A percentile compares a stretch with the other conserved stretches of the same genome.
Evolutionary conservation across 768 basidiomycete species (phyloP).

Genomic region (Kwoniella sp.): DNA sequence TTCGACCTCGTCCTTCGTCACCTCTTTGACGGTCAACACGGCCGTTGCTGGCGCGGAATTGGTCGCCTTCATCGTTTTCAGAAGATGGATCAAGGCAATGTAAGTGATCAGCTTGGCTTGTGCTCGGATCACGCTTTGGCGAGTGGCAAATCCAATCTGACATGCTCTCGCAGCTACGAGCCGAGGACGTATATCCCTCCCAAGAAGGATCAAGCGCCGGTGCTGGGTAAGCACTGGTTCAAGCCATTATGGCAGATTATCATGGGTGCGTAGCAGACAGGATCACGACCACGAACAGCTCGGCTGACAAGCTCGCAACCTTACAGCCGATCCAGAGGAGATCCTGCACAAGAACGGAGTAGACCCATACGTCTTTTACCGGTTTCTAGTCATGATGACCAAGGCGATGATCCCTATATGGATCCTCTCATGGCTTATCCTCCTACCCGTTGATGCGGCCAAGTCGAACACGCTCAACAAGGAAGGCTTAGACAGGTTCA

Average conservation of each 20-base stretch:
- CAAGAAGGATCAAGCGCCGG: conserved; percentile 51
- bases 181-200: conserved; percentile 71
- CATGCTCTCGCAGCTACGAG: conserved; percentile 51
- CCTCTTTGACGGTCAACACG: conserved; percentile 78
- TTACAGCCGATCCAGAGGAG: conserved; percentile 54
- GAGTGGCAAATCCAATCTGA: background rate
- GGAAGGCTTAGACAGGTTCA: conserved; percentile 64
- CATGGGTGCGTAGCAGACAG: conserved; percentile 19
- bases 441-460: conserved; percentile 67
- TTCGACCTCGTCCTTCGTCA: conserved; percentile 72
- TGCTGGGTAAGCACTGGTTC: conserved; percentile 26
- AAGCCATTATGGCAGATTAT: conserved; percentile 38
- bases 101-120: conserved; percentile 52
- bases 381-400: conserved; percentile 78
- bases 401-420: conserved; percentile 83
- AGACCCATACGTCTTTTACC: conserved; percentile 90
- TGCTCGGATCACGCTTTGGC: background rate
- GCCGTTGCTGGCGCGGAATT: conserved; percentile 59
- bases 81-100: conserved; percentile 78
- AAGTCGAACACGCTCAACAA: conserved; percentile 55
- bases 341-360: conserved; percentile 45
- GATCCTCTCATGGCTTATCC: conserved; percentile 78
- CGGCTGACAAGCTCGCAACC: background rate
- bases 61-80: conserved; percentile 70
- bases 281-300: no score